Conservation (phyloP, 495 filamentous ascomycete genomes). For the Penicillium goetzii region DNA sequence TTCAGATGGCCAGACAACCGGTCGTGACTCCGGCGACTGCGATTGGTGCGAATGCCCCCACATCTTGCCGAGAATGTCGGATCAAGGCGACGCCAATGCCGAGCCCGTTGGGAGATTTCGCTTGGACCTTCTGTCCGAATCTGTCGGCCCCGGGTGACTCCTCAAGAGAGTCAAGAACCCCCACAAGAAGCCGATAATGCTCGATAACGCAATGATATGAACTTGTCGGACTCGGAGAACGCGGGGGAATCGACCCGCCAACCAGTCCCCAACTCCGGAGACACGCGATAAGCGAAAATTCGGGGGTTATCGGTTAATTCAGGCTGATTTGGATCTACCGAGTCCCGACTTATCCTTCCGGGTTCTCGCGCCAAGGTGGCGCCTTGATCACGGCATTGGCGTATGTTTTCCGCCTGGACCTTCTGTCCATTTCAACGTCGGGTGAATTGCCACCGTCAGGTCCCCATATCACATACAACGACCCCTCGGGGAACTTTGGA, state of each 20-base stretch:
- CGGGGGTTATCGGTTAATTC: neutral
- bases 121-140: conserved; percentile 7
- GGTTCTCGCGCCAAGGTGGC: neutral
- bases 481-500: conserved; percentile 2
- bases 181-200: neutral
- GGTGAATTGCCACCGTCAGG: neutral
- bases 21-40: neutral
- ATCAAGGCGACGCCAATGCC: neutral
- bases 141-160: neutral
- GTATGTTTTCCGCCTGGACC: conserved; percentile 27
- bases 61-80: conserved; percentile 1
- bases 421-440: conserved; percentile 24
- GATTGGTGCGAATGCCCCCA: neutral
- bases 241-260: neutral
- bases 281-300: neutral
- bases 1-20: neutral
- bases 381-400: conserved; percentile 3
- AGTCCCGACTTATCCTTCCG: neutral
- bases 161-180: neutral
- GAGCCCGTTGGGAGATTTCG: neutral
- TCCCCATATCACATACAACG: neutral
- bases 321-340: neutral
- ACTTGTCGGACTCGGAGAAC: neutral
- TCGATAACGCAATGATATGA: neutral
- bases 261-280: neutral